Evolutionary conservation across 768 basidiomycete species (phyloP).

Genomic region (Xerocomus potaroensis): DNA sequence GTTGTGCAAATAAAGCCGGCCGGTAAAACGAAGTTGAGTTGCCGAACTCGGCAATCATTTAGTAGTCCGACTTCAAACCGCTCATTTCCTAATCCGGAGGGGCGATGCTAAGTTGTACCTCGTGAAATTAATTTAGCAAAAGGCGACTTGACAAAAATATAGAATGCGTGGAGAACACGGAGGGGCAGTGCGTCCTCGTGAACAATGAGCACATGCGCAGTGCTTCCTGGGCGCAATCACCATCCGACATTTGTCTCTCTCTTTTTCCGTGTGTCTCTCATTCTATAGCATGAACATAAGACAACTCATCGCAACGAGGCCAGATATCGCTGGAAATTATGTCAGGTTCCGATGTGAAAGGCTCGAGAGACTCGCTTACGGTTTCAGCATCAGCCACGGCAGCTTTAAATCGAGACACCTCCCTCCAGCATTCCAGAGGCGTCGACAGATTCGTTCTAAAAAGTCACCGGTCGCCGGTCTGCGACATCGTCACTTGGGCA

Average conservation of each 20-base stretch:
- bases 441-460: constrained; percentile 40
- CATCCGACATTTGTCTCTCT: no score
- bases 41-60: constrained; percentile 37
- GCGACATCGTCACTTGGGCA: background rate
- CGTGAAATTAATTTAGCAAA: constrained; percentile 22
- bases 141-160: constrained; percentile 11
- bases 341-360: constrained; percentile 10
- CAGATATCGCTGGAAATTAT: constrained; percentile 51
- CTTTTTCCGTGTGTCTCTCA: no score
- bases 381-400: constrained; percentile 67
- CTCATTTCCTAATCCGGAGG: constrained; percentile 25
- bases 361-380: constrained; percentile 36
- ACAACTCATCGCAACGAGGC: constrained; percentile 46
- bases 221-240: constrained; percentile 20
- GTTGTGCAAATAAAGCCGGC: constrained; percentile 39
- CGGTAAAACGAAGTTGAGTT: constrained; percentile 35
- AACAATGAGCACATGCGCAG: constrained; percentile 18
- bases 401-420: constrained; percentile 66
- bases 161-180: constrained; percentile 16
- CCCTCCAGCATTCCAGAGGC: constrained; percentile 70
- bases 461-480: constrained; percentile 3
- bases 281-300: no score
- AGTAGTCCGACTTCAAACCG: constrained; percentile 33
- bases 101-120: constrained; percentile 23
- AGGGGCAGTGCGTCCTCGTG: constrained; percentile 21